Evolutionary conservation across 306 rosid species (phyloP).

Genomic region (Vigna unguiculata): DNA sequence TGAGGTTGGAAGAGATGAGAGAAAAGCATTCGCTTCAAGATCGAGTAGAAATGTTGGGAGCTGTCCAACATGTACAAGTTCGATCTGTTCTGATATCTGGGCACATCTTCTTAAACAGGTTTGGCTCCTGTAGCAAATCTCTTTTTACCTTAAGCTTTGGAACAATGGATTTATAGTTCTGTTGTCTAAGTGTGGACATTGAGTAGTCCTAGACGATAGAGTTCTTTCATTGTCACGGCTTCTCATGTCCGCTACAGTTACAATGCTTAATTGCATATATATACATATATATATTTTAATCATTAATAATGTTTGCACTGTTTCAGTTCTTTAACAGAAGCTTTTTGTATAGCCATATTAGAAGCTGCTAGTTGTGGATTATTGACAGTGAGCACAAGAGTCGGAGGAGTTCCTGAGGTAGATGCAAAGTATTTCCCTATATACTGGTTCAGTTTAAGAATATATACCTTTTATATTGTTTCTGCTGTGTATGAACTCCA

Average conservation of each 20-base stretch:
- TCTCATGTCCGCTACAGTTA: background rate
- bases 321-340: conserved; percentile 91
- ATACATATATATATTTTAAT: background rate
- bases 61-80: conserved; percentile 84
- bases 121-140: background rate
- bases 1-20: conserved; percentile 95
- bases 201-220: conserved; percentile 1
- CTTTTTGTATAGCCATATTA: conserved; percentile 96
- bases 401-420: conserved; percentile 97
- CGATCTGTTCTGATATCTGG: conserved; percentile 79
- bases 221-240: conserved; percentile 20
- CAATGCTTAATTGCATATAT: background rate
- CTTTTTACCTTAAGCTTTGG: background rate
- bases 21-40: conserved; percentile 95
- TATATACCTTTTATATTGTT: conserved; percentile 6
- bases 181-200: conserved; percentile 24
- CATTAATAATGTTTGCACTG: conserved; percentile 33
- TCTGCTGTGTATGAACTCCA: background rate
- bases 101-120: conserved; percentile 96
- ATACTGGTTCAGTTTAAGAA: conserved; percentile 25
- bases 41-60: conserved; percentile 94
- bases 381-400: conserved; percentile 90
- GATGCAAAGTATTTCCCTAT: conserved; percentile 30
- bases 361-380: conserved; percentile 99
- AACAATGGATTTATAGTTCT: conserved; percentile 3